These are phyloP conservation scores for Trichophyton verrucosum DNA, from an alignment of 2,329 filamentous ascomycete genomes.

Conservation along the genomic window DNA sequence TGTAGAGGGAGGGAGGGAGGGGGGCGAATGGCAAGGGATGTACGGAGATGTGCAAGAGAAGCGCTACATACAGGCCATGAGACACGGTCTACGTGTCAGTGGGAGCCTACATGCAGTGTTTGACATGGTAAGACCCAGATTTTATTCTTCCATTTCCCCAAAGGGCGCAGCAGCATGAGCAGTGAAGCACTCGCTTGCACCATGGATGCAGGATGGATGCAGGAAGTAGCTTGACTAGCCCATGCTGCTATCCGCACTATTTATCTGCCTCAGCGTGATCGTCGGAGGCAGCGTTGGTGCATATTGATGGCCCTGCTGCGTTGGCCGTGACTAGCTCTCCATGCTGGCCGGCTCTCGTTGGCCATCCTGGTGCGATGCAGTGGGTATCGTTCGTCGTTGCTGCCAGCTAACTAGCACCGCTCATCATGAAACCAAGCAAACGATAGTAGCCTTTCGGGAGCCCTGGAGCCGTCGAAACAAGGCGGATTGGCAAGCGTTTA, in stretches of 20 bases:
- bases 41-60: not conserved
- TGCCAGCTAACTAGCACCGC: not conserved
- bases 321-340: not conserved
- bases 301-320: not conserved
- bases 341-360: not conserved
- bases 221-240: not conserved
- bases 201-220: constrained; percentile 1
- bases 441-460: not conserved
- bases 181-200: constrained; percentile 1
- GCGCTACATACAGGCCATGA: not conserved
- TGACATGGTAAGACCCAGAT: not conserved
- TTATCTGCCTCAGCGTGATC: constrained; percentile 1
- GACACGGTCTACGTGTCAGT: not conserved
- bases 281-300: not conserved
- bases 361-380: not conserved
- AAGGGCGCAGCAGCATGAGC: not conserved
- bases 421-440: not conserved
- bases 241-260: constrained; percentile 2
- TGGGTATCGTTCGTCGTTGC: not conserved
- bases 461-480: not conserved
- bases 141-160: not conserved
- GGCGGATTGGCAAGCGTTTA: not conserved
- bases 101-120: not conserved
- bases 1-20: not conserved
- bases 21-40: not conserved